Conservation (phyloP, 352 stramenopile species). For the Phytophthora sansomeana region DNA sequence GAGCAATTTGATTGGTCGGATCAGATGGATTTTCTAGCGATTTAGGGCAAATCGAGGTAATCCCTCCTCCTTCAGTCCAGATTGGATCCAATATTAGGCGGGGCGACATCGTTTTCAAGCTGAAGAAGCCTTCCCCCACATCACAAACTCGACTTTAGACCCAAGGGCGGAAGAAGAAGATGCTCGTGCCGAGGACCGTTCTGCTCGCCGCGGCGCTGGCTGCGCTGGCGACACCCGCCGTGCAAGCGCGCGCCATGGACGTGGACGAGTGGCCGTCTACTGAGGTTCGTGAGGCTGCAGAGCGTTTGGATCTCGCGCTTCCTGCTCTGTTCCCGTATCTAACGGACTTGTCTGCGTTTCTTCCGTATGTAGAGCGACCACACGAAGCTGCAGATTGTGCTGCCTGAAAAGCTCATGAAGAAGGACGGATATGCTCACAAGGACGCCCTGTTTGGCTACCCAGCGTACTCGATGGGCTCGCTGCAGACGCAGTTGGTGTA, state of each 20-base stretch:
- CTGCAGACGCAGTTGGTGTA: conserved; percentile 93
- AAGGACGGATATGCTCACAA: conserved; percentile 96
- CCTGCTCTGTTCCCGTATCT: conserved; percentile 1
- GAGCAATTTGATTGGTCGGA: conserved; percentile 30
- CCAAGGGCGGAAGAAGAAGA: conserved; percentile 32
- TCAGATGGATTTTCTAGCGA: conserved; percentile 33
- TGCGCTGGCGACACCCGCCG: conserved; percentile 22
- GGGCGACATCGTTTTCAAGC: conserved; percentile 30
- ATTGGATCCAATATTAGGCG: background rate
- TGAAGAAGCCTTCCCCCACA: conserved; percentile 35
- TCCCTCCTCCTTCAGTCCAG: conserved; percentile 11
- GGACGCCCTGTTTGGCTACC: conserved; percentile 97
- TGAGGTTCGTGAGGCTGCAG: conserved; percentile 53
- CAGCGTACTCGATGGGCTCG: conserved; percentile 91
- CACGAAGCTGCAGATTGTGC: conserved; percentile 90
- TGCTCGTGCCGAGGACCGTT: conserved; percentile 28
- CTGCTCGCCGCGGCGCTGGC: conserved; percentile 36
- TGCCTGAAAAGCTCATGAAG: conserved; percentile 90
- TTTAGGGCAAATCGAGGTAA: conserved; percentile 28
- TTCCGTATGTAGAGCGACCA: conserved; percentile 69
- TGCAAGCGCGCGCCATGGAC: conserved; percentile 66
- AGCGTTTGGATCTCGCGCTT: background rate
- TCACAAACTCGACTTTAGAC: conserved; percentile 28
- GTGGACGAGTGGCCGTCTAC: conserved; percentile 85
- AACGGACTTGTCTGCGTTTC: conserved; percentile 3